Base-by-base conservation (phyloP, 192 early-diverging fungal genomes). In the Gaertneriomyces semiglobifer region DNA sequence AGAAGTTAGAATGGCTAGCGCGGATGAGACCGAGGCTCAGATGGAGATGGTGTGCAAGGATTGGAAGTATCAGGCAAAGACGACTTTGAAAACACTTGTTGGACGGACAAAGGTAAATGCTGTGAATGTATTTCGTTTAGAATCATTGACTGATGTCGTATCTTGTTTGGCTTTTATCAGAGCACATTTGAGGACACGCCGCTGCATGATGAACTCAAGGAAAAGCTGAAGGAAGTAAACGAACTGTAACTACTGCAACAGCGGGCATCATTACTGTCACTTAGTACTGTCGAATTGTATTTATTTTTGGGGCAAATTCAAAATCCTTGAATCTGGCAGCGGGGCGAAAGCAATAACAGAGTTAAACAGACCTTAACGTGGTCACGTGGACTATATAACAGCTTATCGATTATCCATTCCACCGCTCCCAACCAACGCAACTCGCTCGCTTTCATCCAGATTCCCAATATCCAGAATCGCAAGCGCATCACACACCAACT, bases 1-100 rank as follows among this genome's bases (percentile, higher is more conserved):
- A 50, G 63, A 45, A 20, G 51, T 53, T 46, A 70, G 64, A 55
- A 65, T 79, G 52, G 71, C 58, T 3, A 63, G 67, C 12, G 58
- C 46, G 48, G 53, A 6, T 0, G 74, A 55, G 7, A 5, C 48
- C 6, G 43, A 18, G 11, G 58, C 10, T n/a, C 57, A 67, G 38
- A 50, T 20, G 12, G 66, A 58, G 44, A n/a, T 67, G 14, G 91
- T 95, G 20, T 92, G 91, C 64, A 82, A 84, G 25, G 94, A 98
- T 72, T 98, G 94, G 94, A 77, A 74, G 58, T 93, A 93, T 65
- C 92, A 96, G 69, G 80, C 90, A 8, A 88, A 86, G 67, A 88
- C 85, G 77, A 76, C 91, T 43, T 71, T 98, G 66, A 90, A 89
- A 57, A 86, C 90, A 20, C 76, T 97, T 60, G 86, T 96, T 63